Percentiles rank a stretch among this genome's conserved stretches.
These are phyloP conservation scores for Didymella pomorum DNA, from an alignment of 2,329 filamentous ascomycete species.

Conservation along the genomic window DNA sequence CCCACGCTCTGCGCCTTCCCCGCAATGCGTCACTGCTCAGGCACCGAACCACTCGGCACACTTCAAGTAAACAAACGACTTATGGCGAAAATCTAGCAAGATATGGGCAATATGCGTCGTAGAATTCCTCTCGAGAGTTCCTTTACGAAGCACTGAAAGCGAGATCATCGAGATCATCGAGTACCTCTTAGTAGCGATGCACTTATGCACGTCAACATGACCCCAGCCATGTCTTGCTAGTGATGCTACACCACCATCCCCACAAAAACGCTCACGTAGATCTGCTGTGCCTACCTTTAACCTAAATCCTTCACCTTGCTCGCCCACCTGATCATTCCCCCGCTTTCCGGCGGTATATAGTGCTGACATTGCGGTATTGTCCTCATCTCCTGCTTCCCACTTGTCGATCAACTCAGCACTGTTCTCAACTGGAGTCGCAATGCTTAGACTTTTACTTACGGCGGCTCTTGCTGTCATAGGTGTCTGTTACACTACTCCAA, in stretches of 20 bases:
- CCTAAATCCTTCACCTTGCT: conserved; percentile 10
- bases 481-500: conserved; percentile 23
- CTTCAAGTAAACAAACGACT: not conserved
- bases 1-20: conserved; percentile 1
- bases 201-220: not conserved
- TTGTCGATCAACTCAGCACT: not conserved
- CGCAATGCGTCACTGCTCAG: conserved; percentile 13
- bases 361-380: not conserved
- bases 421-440: conserved; percentile 7
- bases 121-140: not conserved
- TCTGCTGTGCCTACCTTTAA: conserved; percentile 13
- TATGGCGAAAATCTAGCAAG: not conserved
- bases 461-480: conserved; percentile 31
- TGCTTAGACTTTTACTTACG: conserved; percentile 31
- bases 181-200: not conserved
- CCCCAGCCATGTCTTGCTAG: not conserved
- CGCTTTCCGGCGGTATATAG: conserved; percentile 12
- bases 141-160: not conserved
- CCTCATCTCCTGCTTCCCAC: not conserved
- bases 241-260: conserved; percentile 4
- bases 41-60: not conserved
- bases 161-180: not conserved
- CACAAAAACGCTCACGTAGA: conserved; percentile 15
- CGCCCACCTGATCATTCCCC: conserved; percentile 7
- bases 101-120: not conserved